phyloP scores from a whole-genome alignment of 371 early-diverging fungal genomes.

The Choanephora cucurbitarum region DNA sequence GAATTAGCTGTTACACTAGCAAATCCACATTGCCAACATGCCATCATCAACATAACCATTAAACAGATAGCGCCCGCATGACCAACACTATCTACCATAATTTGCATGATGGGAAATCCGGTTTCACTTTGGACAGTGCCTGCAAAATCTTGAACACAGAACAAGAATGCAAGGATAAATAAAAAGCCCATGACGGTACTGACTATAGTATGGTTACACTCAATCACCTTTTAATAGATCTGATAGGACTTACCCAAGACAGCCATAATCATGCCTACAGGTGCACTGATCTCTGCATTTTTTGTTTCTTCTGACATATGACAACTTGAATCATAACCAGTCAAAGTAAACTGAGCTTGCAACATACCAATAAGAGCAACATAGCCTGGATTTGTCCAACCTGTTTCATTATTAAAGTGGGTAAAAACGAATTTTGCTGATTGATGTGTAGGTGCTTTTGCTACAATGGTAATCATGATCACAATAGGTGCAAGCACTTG shows the following conservation, averaged over 20 bases:
- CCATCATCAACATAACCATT: conserved; percentile 56
- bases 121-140: conserved; percentile 39
- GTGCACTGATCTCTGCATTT: conserved; percentile 60
- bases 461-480: conserved; percentile 32
- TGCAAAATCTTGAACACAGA: conserved; percentile 48
- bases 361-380: conserved; percentile 36
- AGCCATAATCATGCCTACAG: conserved; percentile 35
- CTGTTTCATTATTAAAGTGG: conserved; percentile 36
- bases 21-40: conserved; percentile 61
- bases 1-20: conserved; percentile 64
- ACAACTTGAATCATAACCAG: conserved; percentile 67
- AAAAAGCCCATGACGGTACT: conserved; percentile 41
- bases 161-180: conserved; percentile 43
- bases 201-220: too few species aligned
- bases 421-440: conserved; percentile 48
- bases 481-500: conserved; percentile 41
- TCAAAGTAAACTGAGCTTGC: conserved; percentile 45
- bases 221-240: too few species aligned
- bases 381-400: conserved; percentile 33
- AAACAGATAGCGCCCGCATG: conserved; percentile 49
- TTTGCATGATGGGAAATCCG: conserved; percentile 51
- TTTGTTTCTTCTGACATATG: conserved; percentile 75
- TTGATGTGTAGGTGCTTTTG: conserved; percentile 48
- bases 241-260: too few species aligned
- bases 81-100: conserved; percentile 54